Evolutionary conservation across 78 protist species (phyloP).

Genomic region (Dictyostelium firmibasis): DNA sequence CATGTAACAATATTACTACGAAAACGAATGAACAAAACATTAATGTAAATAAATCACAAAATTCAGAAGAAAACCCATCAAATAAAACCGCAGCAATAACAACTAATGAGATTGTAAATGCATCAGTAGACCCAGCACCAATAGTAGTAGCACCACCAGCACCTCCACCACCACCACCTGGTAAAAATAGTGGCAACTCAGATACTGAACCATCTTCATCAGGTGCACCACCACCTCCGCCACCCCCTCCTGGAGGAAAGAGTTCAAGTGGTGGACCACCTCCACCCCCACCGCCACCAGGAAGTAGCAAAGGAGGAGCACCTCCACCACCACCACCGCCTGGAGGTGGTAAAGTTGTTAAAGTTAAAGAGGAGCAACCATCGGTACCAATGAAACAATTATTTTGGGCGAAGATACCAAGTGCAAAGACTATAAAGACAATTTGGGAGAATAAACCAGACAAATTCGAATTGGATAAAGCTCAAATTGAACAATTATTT

Average conservation of each 20-base stretch:
- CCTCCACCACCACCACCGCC: conserved; percentile 78
- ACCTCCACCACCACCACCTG: neutral
- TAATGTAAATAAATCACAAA: neutral
- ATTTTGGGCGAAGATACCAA: conserved; percentile 39
- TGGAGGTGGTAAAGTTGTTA: neutral
- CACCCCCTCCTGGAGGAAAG: neutral
- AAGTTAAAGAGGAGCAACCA: conserved; percentile 16
- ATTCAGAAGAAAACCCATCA: no score
- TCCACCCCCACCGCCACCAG: conserved; percentile 29
- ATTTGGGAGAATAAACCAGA: conserved; percentile 51
- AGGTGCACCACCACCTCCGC: neutral
- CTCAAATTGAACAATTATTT: conserved; percentile 14
- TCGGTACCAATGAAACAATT: conserved; percentile 71
- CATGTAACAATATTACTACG: neutral
- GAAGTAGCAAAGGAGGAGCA: neutral
- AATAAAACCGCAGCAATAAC: neutral
- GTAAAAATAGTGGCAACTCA: neutral
- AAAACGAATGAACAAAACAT: neutral
- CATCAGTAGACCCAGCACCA: neutral
- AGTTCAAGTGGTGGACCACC: conserved; percentile 14
- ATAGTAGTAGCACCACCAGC: neutral
- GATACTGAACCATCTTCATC: neutral
- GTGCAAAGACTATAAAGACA: conserved; percentile 2
- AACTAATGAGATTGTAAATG: neutral
- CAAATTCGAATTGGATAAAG: conserved; percentile 7